Evolutionary conservation across 2,329 filamentous ascomycete genomes (phyloP).

Genomic region (Calonectria fujianensis): DNA sequence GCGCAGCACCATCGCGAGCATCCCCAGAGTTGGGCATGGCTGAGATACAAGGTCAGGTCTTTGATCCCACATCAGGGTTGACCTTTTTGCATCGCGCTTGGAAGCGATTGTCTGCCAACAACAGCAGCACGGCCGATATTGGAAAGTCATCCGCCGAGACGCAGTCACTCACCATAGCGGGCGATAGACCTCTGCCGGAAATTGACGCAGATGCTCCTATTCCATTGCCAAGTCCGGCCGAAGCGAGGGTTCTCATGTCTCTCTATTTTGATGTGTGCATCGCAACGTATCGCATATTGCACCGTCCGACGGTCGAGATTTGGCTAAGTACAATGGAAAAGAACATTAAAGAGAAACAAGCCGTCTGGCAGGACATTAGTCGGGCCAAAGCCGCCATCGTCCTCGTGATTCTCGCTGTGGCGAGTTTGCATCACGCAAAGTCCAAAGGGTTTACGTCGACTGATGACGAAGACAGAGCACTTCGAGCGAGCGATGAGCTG

Average conservation of each 20-base stretch:
- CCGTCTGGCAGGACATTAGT: conserved; percentile 63
- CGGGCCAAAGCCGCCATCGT: conserved; percentile 68
- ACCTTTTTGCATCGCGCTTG: conserved; percentile 73
- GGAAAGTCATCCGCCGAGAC: conserved; percentile 56
- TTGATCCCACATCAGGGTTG: conserved; percentile 70
- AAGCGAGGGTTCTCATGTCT: conserved; percentile 61
- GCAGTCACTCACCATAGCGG: conserved; percentile 69
- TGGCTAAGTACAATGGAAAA: conserved; percentile 67
- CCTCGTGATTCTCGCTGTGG: conserved; percentile 68
- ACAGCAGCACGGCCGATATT: conserved; percentile 51
- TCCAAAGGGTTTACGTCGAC: conserved; percentile 52
- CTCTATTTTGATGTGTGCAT: conserved; percentile 77
- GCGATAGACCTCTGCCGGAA: conserved; percentile 68
- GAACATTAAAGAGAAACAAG: conserved; percentile 60
- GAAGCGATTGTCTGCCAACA: conserved; percentile 67
- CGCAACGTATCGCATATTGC: conserved; percentile 75
- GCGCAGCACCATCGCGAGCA: conserved; percentile 60
- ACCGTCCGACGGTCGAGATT: conserved; percentile 70
- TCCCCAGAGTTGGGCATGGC: conserved; percentile 68
- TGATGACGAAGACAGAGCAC: conserved; percentile 52
- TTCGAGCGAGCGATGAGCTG: conserved; percentile 62
- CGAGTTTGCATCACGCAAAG: conserved; percentile 67
- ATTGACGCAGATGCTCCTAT: conserved; percentile 57
- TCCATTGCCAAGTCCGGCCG: conserved; percentile 62
- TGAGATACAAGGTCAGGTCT: conserved; percentile 72